Evolutionary conservation across 2,329 filamentous ascomycete genomes (phyloP).

Genomic region (Zasmidium cellare): DNA sequence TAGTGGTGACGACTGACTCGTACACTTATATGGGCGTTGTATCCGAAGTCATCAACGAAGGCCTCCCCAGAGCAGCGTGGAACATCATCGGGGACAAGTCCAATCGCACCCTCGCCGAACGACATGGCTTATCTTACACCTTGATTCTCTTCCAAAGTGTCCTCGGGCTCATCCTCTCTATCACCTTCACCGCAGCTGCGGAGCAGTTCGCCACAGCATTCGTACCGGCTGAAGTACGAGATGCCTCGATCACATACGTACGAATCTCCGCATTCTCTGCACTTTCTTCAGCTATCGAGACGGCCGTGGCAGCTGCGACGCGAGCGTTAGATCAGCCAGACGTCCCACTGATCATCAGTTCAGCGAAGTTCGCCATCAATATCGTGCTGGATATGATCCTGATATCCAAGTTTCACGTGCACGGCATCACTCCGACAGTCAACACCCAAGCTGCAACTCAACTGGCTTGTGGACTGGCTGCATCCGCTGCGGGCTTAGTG

Average conservation of each 20-base stretch:
- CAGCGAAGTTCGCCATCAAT: constrained; percentile 63
- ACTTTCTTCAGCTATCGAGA: constrained; percentile 63
- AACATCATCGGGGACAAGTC: constrained; percentile 66
- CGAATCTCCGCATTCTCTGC: constrained; percentile 64
- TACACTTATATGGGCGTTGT: constrained; percentile 71
- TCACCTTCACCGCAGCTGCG: constrained; percentile 59
- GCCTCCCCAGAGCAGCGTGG: constrained; percentile 68
- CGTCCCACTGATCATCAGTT: constrained; percentile 66
- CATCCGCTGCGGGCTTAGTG: constrained; percentile 56
- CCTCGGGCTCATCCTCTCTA: constrained; percentile 60
- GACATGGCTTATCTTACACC: constrained; percentile 63
- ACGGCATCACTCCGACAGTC: constrained; percentile 54
- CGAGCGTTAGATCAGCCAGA: constrained; percentile 69
- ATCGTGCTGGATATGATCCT: constrained; percentile 67
- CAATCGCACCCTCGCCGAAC: constrained; percentile 51
- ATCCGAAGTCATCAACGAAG: constrained; percentile 70
- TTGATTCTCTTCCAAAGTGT: constrained; percentile 55
- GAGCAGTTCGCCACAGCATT: constrained; percentile 60
- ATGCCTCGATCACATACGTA: constrained; percentile 62
- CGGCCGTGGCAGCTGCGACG: constrained; percentile 61
- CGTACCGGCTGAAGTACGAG: constrained; percentile 60
- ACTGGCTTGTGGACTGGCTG: constrained; percentile 59
- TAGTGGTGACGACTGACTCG: constrained; percentile 64
- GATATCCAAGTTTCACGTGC: constrained; percentile 66
- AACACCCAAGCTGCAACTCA: constrained; percentile 66